Base-by-base conservation (phyloP, 2,329 filamentous ascomycete species). In the Claviceps sp. region DNA sequence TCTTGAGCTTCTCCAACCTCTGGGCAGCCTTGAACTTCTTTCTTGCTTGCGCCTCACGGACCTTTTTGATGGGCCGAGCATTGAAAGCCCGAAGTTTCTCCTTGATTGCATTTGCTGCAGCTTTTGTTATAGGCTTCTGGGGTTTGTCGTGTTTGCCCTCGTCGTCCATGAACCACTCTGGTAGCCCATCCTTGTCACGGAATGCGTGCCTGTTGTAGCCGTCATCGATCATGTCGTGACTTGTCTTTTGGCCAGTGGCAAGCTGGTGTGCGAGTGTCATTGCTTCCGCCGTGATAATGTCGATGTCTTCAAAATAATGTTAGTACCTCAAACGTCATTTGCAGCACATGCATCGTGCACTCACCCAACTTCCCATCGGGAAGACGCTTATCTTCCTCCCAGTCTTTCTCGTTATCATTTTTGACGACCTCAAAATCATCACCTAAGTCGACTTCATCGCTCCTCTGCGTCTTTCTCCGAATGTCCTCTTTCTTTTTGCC, bases 241-340 rank as follows among this genome's bases (percentile, higher is more conserved):
- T 85, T 0, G 84, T 86, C 67, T 85, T 90, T 64, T 91, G 78
- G 45, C 91, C 91, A 0, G 85, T 89, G 3, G 90, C 93, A 54
- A 98, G 83, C 63, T 89, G 81, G 58, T 97, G 93, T 0, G 93
- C 94, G 16, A 98, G 77, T 0, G 91, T 94, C 93, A 98, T 98
- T 57, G 94, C 93, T 73, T 98, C 93, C 5, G 89, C 93, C n/a
- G 93, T 98, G 63, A 97, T 95, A 62, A 98, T 97, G 66, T 97
- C 89, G 69, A 98, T 95, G 64, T 96, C 90, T 77, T 38, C 51
- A 30, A 30, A 24, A 52, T 46, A 22, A 51, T 65, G 62, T 58
- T 48, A 56, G 52, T 34, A 37, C 16, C 36, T 20, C 5, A 11
- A 24, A 45, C 38, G 9, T 38, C 11, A 20, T 9, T 20, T 30